Percentiles rank a stretch among this genome's conserved stretches.
phyloP scores from a whole-genome alignment of 129 eudicot genomes.

The Smallanthus sonchifolius region DNA sequence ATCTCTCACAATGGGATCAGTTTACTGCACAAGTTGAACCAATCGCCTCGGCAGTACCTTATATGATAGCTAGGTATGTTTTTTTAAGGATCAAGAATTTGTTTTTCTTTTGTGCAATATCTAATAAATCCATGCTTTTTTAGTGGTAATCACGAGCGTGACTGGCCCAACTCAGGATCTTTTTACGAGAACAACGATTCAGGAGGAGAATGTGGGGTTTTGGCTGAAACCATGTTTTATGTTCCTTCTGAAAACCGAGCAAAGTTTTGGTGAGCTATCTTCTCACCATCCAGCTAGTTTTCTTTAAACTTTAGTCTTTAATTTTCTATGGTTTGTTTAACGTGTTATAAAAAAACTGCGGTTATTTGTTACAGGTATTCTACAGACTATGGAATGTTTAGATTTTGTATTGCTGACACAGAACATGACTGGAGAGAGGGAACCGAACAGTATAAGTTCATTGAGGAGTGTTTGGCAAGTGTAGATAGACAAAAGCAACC shows the following conservation, averaged over 20 bases:
- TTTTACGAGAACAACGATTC: conserved; percentile 57
- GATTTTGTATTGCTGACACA: conserved; percentile 73
- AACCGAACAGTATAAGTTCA: conserved; percentile 64
- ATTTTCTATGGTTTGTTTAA: neutral
- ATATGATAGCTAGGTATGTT: conserved; percentile 71
- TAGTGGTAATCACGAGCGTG: conserved; percentile 93
- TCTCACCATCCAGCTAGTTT: neutral
- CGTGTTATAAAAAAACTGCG: neutral
- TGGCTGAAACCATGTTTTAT: conserved; percentile 70
- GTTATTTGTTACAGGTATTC: conserved; percentile 42
- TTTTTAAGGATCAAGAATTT: neutral
- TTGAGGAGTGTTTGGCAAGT: conserved; percentile 66
- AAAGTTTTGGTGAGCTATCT: conserved; percentile 58
- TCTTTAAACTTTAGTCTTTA: neutral
- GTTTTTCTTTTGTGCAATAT: neutral
- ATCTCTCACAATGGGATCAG: conserved; percentile 85
- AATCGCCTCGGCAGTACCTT: conserved; percentile 63
- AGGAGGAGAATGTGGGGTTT: conserved; percentile 86
- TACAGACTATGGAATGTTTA: conserved; percentile 76
- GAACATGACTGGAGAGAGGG: conserved; percentile 89
- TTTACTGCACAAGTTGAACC: conserved; percentile 74
- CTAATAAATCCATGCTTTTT: neutral
- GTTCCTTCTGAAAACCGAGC: conserved; percentile 80
- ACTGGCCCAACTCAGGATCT: conserved; percentile 69
- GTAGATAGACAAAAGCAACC: conserved; percentile 72